These are phyloP conservation scores for Dinochytrium kinnereticum DNA, from an alignment of 371 early-diverging fungal genomes.

Conservation along the genomic window DNA sequence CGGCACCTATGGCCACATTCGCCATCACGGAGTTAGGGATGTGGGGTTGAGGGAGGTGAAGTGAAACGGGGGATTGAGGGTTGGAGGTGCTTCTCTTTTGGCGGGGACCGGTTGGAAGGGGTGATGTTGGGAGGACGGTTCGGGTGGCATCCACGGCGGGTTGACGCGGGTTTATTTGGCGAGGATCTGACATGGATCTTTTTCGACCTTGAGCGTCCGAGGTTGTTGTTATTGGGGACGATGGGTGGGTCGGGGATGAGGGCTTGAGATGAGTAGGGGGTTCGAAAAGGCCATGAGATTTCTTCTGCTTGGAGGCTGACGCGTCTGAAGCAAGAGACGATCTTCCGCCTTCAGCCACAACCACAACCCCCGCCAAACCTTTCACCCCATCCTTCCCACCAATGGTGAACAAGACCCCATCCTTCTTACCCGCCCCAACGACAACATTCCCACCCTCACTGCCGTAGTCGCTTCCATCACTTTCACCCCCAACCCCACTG, in stretches of 20 bases:
- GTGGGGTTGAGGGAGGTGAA: background rate
- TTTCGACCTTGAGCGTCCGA: background rate
- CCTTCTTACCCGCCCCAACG: background rate
- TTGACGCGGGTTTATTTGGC: background rate
- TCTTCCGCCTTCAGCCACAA: background rate
- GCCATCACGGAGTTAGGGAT: background rate
- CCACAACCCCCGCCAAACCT: conserved; percentile 6
- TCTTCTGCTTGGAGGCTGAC: background rate
- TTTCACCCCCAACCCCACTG: background rate
- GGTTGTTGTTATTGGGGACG: background rate
- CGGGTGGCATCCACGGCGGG: no score
- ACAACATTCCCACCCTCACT: background rate
- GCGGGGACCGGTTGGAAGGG: no score
- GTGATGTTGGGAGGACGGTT: no score
- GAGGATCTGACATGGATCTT: background rate
- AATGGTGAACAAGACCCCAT: background rate
- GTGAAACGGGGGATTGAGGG: no score
- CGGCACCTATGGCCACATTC: background rate
- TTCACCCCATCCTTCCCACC: conserved; percentile 10
- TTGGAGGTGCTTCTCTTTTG: no score
- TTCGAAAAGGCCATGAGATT: background rate
- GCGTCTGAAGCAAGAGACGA: background rate
- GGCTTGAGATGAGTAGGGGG: background rate
- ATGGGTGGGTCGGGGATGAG: background rate
- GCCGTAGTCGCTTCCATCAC: background rate